A percentile compares a stretch with the other conserved stretches of the same genome.
These are phyloP conservation scores for Pseudoturritis turrita DNA, from an alignment of 345 rosid species.

Conservation along the genomic window DNA sequence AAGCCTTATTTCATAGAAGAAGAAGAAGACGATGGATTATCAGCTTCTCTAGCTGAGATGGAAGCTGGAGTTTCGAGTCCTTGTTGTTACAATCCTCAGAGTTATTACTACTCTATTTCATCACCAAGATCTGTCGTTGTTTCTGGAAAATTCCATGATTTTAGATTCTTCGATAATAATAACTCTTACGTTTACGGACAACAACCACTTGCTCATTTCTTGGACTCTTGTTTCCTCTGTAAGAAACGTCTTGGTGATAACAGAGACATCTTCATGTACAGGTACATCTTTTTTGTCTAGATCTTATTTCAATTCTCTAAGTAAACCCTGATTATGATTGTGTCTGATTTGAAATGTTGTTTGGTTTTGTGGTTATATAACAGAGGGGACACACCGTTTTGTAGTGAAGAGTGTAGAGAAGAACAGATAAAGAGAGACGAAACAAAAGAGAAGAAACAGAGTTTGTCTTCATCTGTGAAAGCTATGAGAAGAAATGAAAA, in stretches of 20 bases:
- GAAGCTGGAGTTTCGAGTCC: conserved; percentile 40
- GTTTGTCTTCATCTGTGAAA: conserved; percentile 61
- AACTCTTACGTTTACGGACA: conserved; percentile 2
- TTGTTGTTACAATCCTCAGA: conserved; percentile 24
- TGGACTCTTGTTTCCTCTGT: conserved; percentile 66
- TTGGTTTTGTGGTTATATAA: background rate
- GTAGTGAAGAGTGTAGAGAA: conserved; percentile 84
- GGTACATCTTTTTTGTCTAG: conserved; percentile 34
- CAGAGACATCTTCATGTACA: conserved; percentile 86
- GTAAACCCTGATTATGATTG: background rate
- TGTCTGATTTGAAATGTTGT: background rate
- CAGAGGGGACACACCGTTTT: conserved; percentile 89
- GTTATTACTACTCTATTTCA: conserved; percentile 28
- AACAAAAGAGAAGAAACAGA: conserved; percentile 51
- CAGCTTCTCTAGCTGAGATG: conserved; percentile 10
- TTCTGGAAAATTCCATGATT: conserved; percentile 42
- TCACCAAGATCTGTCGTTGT: conserved; percentile 45
- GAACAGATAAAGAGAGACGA: conserved; percentile 76
- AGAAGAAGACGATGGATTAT: conserved; percentile 21
- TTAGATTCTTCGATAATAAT: conserved; percentile 56
- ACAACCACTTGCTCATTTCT: conserved; percentile 48
- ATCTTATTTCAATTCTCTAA: background rate
- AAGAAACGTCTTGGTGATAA: conserved; percentile 59
- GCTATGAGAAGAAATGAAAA: conserved; percentile 46
- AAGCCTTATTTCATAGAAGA: conserved; percentile 30